phyloP scores from a whole-genome alignment of 176 grass and related monocot genomes.

The Rhynchospora tenuis region DNA sequence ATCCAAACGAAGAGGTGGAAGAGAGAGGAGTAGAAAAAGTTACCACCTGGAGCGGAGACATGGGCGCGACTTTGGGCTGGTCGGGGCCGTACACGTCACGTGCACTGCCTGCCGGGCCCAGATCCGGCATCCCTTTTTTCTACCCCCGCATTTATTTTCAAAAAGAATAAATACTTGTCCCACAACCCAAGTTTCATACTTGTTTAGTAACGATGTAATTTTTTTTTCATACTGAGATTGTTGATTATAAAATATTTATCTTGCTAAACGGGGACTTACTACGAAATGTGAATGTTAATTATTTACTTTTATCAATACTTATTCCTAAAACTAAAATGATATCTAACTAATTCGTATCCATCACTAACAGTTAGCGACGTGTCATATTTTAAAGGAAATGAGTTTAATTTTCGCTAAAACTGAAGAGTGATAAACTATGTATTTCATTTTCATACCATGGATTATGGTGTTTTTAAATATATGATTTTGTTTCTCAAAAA shows the following conservation, averaged over 20 bases:
- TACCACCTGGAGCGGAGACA: slow-evolving; percentile 16
- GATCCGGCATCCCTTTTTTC: background rate
- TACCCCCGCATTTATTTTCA: background rate
- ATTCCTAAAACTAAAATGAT: background rate
- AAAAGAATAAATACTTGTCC: background rate
- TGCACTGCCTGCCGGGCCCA: slow-evolving; percentile 14
- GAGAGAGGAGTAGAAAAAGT: background rate
- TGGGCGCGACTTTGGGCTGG: slow-evolving; percentile 21
- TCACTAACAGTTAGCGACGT: too few relatives aligned
- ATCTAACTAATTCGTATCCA: background rate
- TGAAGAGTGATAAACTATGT: too few relatives aligned
- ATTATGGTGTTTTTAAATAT: too few relatives aligned
- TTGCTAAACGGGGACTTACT: background rate
- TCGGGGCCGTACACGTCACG: slow-evolving; percentile 29
- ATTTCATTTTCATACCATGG: too few relatives aligned
- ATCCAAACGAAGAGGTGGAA: background rate
- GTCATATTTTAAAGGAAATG: too few relatives aligned
- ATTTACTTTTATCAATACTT: too few relatives aligned
- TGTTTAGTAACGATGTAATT: background rate
- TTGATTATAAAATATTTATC: background rate
- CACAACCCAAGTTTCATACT: background rate
- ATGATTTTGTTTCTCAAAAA: too few relatives aligned
- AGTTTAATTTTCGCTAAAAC: too few relatives aligned
- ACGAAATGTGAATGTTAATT: too few relatives aligned
- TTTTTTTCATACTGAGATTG: background rate